A percentile compares a stretch with the other conserved stretches of the same genome.
These are phyloP conservation scores for Monsonia emarginata DNA, from an alignment of 441 rosid genomes.

Conservation along the genomic window DNA sequence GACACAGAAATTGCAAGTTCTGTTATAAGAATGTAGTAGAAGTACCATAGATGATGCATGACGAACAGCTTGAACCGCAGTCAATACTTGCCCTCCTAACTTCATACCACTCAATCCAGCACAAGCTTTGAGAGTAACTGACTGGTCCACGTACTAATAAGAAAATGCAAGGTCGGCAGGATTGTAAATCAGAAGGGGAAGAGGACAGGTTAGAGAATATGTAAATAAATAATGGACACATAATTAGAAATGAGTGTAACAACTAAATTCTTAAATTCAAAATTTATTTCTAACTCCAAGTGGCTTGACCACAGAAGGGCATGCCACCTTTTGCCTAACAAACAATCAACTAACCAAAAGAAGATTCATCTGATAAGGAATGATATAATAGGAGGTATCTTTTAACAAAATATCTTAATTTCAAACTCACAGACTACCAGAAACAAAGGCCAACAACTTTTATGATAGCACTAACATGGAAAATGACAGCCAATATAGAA, in stretches of 20 bases:
- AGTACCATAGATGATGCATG: slow-evolving; percentile 41
- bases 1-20: neutral
- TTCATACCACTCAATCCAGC: slow-evolving; percentile 86
- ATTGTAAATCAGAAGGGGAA: neutral
- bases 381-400: neutral
- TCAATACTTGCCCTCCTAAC: slow-evolving; percentile 71
- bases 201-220: neutral
- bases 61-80: slow-evolving; percentile 61
- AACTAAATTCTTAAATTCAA: neutral
- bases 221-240: neutral
- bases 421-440: neutral
- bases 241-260: slow-evolving; percentile 2
- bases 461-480: neutral
- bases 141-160: slow-evolving; percentile 64
- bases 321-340: neutral
- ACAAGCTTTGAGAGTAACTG: slow-evolving; percentile 67
- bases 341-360: neutral
- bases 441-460: neutral
- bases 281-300: too few relatives aligned
- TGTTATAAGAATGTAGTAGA: slow-evolving; percentile 6
- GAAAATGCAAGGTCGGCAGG: slow-evolving; percentile 10
- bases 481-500: neutral
- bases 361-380: neutral
- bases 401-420: neutral
- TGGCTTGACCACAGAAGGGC: neutral